These are phyloP conservation scores for Aspergillus steynii DNA, from an alignment of 495 filamentous ascomycete genomes.

Conservation along the genomic window DNA sequence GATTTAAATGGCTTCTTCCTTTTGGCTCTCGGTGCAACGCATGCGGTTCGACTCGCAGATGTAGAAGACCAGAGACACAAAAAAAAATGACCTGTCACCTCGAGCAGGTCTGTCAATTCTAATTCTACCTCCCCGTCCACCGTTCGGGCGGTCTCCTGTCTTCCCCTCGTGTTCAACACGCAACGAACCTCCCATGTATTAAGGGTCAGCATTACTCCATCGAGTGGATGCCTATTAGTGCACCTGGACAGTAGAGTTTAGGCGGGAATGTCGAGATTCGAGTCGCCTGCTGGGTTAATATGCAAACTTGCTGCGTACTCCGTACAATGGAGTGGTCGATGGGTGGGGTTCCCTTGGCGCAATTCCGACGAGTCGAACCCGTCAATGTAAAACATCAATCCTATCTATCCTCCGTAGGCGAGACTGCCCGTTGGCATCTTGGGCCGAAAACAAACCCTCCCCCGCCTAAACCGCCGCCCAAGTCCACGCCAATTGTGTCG, in stretches of 20 bases:
- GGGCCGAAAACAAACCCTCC: no score
- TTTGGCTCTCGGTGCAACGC: no score
- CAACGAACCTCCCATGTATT: not conserved
- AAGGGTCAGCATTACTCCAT: not conserved
- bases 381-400: no score
- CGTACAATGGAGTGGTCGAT: no score
- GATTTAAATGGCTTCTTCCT: no score
- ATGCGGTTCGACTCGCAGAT: not conserved
- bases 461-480: no score
- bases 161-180: slow-evolving; percentile 10
- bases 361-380: no score
- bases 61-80: not conserved
- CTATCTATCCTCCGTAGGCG: no score
- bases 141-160: not conserved
- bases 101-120: not conserved
- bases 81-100: not conserved
- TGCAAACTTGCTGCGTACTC: no score
- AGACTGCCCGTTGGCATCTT: no score
- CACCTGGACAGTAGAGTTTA: not conserved
- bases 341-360: no score
- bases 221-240: not conserved
- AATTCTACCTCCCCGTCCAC: not conserved
- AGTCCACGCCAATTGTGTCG: not conserved
- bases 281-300: no score
- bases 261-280: not conserved